These are phyloP conservation scores for Globisporangium perplexum DNA, from an alignment of 352 stramenopile genomes.

Conservation along the genomic window DNA sequence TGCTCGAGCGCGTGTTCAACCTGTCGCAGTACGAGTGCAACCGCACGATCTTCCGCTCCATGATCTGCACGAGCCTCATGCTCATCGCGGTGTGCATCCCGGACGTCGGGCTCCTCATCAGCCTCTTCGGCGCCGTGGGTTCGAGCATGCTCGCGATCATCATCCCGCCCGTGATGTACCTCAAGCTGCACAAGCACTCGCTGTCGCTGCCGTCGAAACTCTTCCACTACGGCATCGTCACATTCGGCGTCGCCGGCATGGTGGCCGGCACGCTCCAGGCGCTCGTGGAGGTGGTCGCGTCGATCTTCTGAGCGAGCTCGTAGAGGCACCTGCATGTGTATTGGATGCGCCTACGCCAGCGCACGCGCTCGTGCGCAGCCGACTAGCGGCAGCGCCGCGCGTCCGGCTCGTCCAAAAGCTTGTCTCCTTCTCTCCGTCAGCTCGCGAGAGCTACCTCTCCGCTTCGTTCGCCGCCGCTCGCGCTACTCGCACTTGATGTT, in stretches of 20 bases:
- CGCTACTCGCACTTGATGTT: constrained; percentile 95
- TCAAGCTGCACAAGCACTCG: constrained; percentile 27
- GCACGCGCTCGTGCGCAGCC: too few species aligned
- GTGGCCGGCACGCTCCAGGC: constrained; percentile 55
- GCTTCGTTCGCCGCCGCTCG: neutral
- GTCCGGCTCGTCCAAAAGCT: neutral
- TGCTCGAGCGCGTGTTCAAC: constrained; percentile 37
- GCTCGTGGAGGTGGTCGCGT: constrained; percentile 37
- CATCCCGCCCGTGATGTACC: constrained; percentile 62
- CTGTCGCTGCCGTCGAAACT: constrained; percentile 32
- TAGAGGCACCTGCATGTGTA: neutral
- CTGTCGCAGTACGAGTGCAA: constrained; percentile 75
- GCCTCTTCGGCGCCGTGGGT: constrained; percentile 68
- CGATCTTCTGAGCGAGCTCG: constrained; percentile 8
- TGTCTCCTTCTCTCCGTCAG: neutral
- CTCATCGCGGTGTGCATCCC: constrained; percentile 66
- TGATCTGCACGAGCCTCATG: constrained; percentile 75
- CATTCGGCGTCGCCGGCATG: constrained; percentile 60
- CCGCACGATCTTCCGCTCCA: constrained; percentile 73
- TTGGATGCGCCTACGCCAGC: neutral
- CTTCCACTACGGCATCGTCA: constrained; percentile 42
- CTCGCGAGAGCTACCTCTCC: too few species aligned
- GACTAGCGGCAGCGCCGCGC: neutral
- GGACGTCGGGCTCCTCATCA: constrained; percentile 70
- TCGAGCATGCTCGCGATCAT: constrained; percentile 81